A percentile compares a stretch with the other conserved stretches of the same genome.
phyloP scores from a whole-genome alignment of 768 basidiomycete species.

The Suillus bovinus region DNA sequence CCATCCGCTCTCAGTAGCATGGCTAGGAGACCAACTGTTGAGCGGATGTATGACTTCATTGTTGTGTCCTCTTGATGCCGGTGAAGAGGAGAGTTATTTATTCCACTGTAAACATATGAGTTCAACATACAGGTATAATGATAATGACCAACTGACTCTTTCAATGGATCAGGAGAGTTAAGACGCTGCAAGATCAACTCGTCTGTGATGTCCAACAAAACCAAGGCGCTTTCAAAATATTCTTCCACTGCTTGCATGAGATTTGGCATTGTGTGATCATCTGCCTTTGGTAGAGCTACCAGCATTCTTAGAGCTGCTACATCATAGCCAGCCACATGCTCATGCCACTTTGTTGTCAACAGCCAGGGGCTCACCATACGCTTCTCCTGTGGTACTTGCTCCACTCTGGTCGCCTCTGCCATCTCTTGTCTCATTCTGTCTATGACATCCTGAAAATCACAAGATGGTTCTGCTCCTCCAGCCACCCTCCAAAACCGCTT shows the following conservation, averaged over 20 bases:
- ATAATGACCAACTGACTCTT: neutral
- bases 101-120: slow-evolving; percentile 8
- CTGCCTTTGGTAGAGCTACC: neutral
- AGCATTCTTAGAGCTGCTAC: neutral
- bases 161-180: slow-evolving; percentile 13
- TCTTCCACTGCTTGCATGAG: neutral
- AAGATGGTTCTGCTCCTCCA: accelerated
- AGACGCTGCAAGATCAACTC: slow-evolving; percentile 14
- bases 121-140: neutral
- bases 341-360: slow-evolving; percentile 11
- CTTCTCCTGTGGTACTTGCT: neutral
- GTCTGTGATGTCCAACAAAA: neutral
- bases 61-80: slow-evolving; percentile 15
- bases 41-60: slow-evolving; percentile 17
- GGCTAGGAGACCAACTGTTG: neutral
- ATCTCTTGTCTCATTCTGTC: neutral
- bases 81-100: slow-evolving; percentile 28
- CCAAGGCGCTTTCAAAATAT: slow-evolving; percentile 8
- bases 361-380: slow-evolving; percentile 12
- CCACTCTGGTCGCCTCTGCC: neutral
- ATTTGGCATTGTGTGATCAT: neutral
- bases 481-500: neutral
- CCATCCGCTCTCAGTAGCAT: slow-evolving; percentile 4
- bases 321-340: neutral
- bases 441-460: neutral